These are phyloP conservation scores for Leccinellum albellum DNA, from an alignment of 768 basidiomycete genomes.

Conservation along the genomic window DNA sequence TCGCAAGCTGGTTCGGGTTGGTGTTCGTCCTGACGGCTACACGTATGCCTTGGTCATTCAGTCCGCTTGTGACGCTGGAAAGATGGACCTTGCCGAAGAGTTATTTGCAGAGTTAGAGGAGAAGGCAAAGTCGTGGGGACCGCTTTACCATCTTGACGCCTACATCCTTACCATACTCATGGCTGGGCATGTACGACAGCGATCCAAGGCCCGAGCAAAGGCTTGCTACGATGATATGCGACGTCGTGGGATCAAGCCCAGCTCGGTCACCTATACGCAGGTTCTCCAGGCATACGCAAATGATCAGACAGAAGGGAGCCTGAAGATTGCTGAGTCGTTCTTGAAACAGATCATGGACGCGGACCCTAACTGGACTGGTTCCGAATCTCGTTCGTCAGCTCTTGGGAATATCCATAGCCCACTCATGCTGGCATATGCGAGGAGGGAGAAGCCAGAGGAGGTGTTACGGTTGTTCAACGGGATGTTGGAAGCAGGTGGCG, in stretches of 20 bases:
- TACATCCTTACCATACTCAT: conserved; percentile 74
- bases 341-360: conserved; percentile 45
- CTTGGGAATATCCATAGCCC: conserved; percentile 59
- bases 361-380: conserved; percentile 38
- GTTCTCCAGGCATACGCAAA: conserved; percentile 63
- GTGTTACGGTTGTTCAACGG: conserved; percentile 57
- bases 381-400: conserved; percentile 39
- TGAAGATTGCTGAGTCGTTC: conserved; percentile 65
- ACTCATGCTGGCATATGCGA: conserved; percentile 51
- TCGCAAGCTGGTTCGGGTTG: conserved; percentile 44
- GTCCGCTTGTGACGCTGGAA: conserved; percentile 71
- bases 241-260: conserved; percentile 59
- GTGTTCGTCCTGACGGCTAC: conserved; percentile 53
- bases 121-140: conserved; percentile 32
- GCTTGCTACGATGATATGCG: conserved; percentile 71
- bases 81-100: conserved; percentile 60
- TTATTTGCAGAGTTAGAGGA: conserved; percentile 66
- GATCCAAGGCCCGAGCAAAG: conserved; percentile 53
- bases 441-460: conserved; percentile 41
- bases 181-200: conserved; percentile 60
- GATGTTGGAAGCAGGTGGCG: conserved; percentile 49
- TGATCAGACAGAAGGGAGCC: conserved; percentile 44
- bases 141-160: conserved; percentile 44
- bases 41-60: conserved; percentile 77
- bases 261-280: conserved; percentile 61